Conservation (phyloP, 495 filamentous ascomycete genomes). For the Talaromyces proteolyticus region DNA sequence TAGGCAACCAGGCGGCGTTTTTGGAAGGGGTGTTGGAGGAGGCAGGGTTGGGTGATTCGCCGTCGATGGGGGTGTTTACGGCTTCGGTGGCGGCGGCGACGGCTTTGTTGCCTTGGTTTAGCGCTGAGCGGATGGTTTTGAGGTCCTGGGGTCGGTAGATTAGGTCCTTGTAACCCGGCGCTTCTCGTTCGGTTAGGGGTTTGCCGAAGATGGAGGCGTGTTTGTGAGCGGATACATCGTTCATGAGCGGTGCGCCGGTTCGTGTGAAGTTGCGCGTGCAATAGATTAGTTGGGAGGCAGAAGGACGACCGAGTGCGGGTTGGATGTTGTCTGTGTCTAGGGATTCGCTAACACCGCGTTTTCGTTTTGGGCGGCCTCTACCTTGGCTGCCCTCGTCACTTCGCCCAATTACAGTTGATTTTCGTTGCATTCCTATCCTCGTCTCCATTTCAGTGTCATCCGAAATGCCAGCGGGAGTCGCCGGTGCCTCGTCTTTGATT, state of each 20-base stretch:
- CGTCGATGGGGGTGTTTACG: slow-evolving; percentile 39
- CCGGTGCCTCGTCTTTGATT: slow-evolving; percentile 63
- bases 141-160: slow-evolving; percentile 85
- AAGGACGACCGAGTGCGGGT: slow-evolving; percentile 23
- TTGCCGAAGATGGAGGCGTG: slow-evolving; percentile 82
- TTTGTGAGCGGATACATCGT: slow-evolving; percentile 79
- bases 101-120: slow-evolving; percentile 69
- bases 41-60: slow-evolving; percentile 32
- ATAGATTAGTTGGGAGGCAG: slow-evolving; percentile 52
- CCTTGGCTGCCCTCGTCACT: slow-evolving; percentile 21
- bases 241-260: slow-evolving; percentile 71
- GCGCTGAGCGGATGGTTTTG: slow-evolving; percentile 75
- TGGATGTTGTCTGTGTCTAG: slow-evolving; percentile 23
- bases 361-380: slow-evolving; percentile 29
- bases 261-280: slow-evolving; percentile 74
- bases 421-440: slow-evolving; percentile 45
- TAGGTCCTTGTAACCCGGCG: slow-evolving; percentile 81
- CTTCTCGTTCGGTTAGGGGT: slow-evolving; percentile 77
- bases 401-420: slow-evolving; percentile 21
- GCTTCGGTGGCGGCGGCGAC: slow-evolving; percentile 56
- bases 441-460: slow-evolving; percentile 31
- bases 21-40: slow-evolving; percentile 25
- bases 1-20: slow-evolving; percentile 48
- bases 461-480: slow-evolving; percentile 44
- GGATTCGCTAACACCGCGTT: slow-evolving; percentile 32